Conservation (phyloP, 768 basidiomycete genomes). For the Astraeus odoratus region DNA sequence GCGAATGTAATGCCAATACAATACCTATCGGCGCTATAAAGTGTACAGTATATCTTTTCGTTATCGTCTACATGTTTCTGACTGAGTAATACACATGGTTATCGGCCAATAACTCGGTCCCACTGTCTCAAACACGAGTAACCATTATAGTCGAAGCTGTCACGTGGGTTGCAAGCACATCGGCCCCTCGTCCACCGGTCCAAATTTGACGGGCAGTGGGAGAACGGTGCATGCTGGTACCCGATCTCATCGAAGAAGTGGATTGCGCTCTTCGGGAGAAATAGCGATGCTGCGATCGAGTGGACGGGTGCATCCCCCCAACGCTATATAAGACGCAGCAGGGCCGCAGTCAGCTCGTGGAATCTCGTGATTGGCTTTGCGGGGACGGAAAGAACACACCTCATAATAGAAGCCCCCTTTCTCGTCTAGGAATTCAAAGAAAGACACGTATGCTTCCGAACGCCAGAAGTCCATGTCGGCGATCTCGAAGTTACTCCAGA, state of each 20-base stretch:
- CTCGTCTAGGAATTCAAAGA: conserved; percentile 76
- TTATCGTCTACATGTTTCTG: too few species aligned
- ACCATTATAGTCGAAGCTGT: conserved; percentile 22
- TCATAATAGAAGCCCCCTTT: conserved; percentile 89
- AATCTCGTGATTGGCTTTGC: neutral
- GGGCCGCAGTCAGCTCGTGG: neutral
- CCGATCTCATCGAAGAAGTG: conserved; percentile 95
- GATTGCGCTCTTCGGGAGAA: conserved; percentile 81
- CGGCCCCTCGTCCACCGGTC: conserved; percentile 17
- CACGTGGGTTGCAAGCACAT: conserved; percentile 18
- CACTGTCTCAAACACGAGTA: conserved; percentile 22
- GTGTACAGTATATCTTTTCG: too few species aligned
- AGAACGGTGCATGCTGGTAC: conserved; percentile 23
- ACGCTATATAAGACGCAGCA: conserved; percentile 37
- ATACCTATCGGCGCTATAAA: too few species aligned
- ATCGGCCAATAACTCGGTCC: conserved; percentile 6
- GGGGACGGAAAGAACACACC: conserved; percentile 27
- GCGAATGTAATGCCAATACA: too few species aligned
- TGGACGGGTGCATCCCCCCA: conserved; percentile 96
- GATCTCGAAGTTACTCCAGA: conserved; percentile 96
- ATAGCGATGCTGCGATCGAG: conserved; percentile 86
- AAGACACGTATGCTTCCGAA: conserved; percentile 72
- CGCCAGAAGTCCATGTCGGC: conserved; percentile 82
- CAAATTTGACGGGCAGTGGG: conserved; percentile 16
- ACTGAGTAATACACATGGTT: too few species aligned